Evolutionary conservation across 2,329 filamentous ascomycete genomes (phyloP).

Genomic region (Volutella citrinella): DNA sequence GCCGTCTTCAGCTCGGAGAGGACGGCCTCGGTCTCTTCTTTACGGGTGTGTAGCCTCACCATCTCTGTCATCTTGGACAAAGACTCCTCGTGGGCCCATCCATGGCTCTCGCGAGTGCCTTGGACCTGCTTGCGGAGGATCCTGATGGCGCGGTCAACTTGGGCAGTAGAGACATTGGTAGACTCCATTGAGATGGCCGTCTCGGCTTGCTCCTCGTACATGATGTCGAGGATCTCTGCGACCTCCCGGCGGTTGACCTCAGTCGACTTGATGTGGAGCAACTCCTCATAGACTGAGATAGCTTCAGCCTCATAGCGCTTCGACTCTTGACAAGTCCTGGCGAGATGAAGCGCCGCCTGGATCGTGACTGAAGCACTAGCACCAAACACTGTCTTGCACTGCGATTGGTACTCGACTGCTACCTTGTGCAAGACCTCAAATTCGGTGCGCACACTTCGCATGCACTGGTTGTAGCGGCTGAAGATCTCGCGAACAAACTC

Average conservation of each 20-base stretch:
- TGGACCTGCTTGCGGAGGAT: conserved; percentile 29
- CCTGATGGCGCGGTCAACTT: not conserved
- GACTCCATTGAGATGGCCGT: conserved; percentile 12
- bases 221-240: conserved; percentile 29
- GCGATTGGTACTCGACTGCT: conserved; percentile 30
- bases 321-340: conserved; percentile 35
- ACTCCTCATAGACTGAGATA: conserved; percentile 33
- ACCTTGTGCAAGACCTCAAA: conserved; percentile 31
- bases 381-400: conserved; percentile 32
- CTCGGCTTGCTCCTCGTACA: conserved; percentile 35
- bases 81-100: conserved; percentile 37
- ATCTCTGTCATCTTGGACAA: conserved; percentile 35
- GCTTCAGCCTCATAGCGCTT: conserved; percentile 33
- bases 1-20: not conserved
- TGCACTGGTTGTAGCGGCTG: conserved; percentile 32
- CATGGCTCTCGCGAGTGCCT: conserved; percentile 28
- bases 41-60: conserved; percentile 26
- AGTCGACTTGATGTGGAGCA: conserved; percentile 28
- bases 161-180: not conserved
- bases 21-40: not conserved
- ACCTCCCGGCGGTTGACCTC: conserved; percentile 34
- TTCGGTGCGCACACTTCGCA: conserved; percentile 31
- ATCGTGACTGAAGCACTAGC: conserved; percentile 33
- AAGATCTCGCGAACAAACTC: conserved; percentile 31
- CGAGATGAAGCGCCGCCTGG: conserved; percentile 32